phyloP scores from a whole-genome alignment of 2,329 filamentous ascomycete species.

The Rhexocercosporidium sp. region DNA sequence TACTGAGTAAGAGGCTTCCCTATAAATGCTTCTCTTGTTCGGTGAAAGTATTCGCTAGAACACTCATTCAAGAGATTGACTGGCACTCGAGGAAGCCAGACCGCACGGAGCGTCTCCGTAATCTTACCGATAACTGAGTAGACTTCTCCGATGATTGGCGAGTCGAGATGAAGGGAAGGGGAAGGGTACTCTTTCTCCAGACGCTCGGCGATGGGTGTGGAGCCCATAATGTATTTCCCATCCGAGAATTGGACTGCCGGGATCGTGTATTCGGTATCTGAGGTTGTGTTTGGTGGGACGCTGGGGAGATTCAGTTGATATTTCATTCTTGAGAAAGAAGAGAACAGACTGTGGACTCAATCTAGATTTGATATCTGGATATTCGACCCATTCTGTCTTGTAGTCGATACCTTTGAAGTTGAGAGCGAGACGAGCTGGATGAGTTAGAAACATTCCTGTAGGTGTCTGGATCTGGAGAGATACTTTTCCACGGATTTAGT shows the following conservation, averaged over 20 bases:
- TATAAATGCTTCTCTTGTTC: constrained; percentile 53
- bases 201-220: constrained; percentile 59
- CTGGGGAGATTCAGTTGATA: constrained; percentile 33
- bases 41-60: constrained; percentile 60
- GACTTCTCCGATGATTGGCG: constrained; percentile 53
- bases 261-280: constrained; percentile 55
- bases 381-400: constrained; percentile 72
- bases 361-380: constrained; percentile 64
- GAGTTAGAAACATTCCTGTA: too few relatives aligned
- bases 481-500: constrained; percentile 74
- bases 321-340: background rate
- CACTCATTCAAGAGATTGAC: constrained; percentile 54
- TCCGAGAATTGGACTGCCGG: constrained; percentile 62
- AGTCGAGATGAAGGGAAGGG: constrained; percentile 63
- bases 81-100: constrained; percentile 56
- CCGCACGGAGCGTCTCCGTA: constrained; percentile 44
- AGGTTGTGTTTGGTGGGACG: constrained; percentile 50
- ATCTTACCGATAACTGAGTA: constrained; percentile 46
- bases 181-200: constrained; percentile 64
- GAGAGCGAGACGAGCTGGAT: constrained; percentile 63
- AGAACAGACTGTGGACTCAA: constrained; percentile 58
- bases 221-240: constrained; percentile 68
- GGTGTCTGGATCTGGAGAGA: constrained; percentile 27
- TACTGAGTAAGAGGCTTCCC: constrained; percentile 60
- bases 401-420: constrained; percentile 74